phyloP scores from a whole-genome alignment of 2,329 filamentous ascomycete genomes.

The Venturia effusa region DNA sequence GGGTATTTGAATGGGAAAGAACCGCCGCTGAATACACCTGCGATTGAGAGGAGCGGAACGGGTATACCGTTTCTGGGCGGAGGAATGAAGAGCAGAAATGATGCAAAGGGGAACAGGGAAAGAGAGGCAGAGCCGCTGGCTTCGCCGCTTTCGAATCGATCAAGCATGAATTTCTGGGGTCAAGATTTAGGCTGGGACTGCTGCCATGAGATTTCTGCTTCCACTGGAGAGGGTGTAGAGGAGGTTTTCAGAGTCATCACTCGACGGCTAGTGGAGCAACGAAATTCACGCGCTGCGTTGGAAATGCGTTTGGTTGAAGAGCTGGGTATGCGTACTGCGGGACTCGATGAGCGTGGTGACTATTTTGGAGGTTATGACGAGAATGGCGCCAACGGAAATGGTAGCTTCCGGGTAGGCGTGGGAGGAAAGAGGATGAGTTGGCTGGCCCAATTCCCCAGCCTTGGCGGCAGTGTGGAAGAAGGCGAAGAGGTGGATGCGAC shows the following conservation, averaged over 20 bases:
- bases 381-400: constrained; percentile 22
- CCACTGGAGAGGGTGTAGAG: constrained; percentile 89
- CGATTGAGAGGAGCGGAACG: background rate
- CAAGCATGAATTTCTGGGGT: constrained; percentile 71
- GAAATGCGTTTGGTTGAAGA: constrained; percentile 33
- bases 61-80: background rate
- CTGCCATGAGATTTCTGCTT: constrained; percentile 91
- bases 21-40: constrained; percentile 8
- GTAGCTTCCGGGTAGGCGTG: constrained; percentile 48
- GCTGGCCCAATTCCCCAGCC: constrained; percentile 39
- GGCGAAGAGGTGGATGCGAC: background rate
- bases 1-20: constrained; percentile 24
- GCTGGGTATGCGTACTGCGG: constrained; percentile 19
- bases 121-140: constrained; percentile 7
- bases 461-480: constrained; percentile 1
- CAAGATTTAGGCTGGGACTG: constrained; percentile 94
- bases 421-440: constrained; percentile 57
- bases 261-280: constrained; percentile 69
- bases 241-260: constrained; percentile 91
- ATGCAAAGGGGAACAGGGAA: background rate
- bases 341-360: constrained; percentile 34
- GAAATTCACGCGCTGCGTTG: constrained; percentile 43
- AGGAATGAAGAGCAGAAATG: background rate
- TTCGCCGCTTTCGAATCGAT: constrained; percentile 10
- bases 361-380: constrained; percentile 16